phyloP scores from a whole-genome alignment of 1,139 yeast genomes.

The Suhomyces anneliseae region DNA sequence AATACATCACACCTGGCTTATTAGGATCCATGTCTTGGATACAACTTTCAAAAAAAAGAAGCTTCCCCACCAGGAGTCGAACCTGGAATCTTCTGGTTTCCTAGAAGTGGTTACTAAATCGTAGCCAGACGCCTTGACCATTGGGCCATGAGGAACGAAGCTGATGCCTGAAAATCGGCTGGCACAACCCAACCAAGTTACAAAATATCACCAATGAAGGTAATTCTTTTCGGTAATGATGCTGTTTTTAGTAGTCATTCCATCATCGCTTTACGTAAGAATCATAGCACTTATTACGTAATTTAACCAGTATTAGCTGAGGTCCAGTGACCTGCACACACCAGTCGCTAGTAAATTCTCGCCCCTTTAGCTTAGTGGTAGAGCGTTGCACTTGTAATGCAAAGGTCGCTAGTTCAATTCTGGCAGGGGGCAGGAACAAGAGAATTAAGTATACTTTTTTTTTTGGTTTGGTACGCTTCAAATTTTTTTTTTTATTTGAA shows the following conservation, averaged over 20 bases:
- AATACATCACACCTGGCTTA: no score
- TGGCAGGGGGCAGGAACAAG: conserved; percentile 69
- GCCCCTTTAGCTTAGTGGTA: conserved; percentile 93
- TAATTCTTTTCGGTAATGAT: no score
- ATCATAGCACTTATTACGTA: no score
- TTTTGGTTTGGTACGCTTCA: no score
- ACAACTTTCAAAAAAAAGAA: conserved; percentile 23
- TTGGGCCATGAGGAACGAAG: conserved; percentile 60
- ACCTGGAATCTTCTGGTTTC: conserved; percentile 91
- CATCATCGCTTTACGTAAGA: no score
- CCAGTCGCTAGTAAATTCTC: background rate
- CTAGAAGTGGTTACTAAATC: conserved; percentile 48
- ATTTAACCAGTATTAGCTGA: no score
- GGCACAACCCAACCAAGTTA: no score
- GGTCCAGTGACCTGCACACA: no score
- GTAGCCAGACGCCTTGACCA: conserved; percentile 60
- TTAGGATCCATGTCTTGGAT: no score
- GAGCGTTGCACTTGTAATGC: conserved; percentile 97
- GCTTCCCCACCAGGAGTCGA: conserved; percentile 96
- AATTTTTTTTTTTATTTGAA: background rate
- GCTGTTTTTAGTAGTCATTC: no score
- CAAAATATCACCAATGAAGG: no score
- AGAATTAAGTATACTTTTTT: conserved; percentile 8
- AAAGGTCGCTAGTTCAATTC: conserved; percentile 94
- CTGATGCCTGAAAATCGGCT: conserved; percentile 14